phyloP scores from a whole-genome alignment of 1,284 basidiomycete genomes.

The Ganoderma sp. region DNA sequence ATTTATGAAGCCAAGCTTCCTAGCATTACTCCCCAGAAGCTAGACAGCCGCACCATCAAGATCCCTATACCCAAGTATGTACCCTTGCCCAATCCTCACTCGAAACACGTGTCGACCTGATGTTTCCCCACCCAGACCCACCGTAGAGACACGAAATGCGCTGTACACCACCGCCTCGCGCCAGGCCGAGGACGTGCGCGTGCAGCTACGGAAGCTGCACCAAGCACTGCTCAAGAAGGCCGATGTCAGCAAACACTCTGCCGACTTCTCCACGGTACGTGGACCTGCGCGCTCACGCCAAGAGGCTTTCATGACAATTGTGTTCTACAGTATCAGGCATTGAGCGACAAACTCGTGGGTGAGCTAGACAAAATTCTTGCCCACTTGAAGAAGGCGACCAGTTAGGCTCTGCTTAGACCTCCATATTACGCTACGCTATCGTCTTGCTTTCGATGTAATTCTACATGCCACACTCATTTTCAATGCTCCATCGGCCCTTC shows the following conservation, averaged over 20 bases:
- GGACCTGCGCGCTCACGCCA: constrained; percentile 4
- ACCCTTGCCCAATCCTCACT: neutral
- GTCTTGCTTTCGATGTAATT: constrained; percentile 5
- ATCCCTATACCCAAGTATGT: constrained; percentile 79
- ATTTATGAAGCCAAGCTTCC: constrained; percentile 76
- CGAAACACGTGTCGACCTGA: neutral
- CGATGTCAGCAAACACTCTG: constrained; percentile 67
- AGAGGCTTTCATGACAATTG: constrained; percentile 4
- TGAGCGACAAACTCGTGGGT: constrained; percentile 62
- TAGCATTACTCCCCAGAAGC: constrained; percentile 69
- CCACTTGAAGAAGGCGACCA: constrained; percentile 64
- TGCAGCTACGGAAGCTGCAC: constrained; percentile 73
- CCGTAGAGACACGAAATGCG: constrained; percentile 68
- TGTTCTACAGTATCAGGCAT: constrained; percentile 67
- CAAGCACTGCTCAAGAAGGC: constrained; percentile 70
- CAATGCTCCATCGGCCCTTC: neutral
- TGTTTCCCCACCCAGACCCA: constrained; percentile 56
- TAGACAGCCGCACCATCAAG: constrained; percentile 72
- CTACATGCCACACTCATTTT: neutral
- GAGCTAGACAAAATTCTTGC: constrained; percentile 71
- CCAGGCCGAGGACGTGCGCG: constrained; percentile 75
- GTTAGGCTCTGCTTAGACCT: constrained; percentile 18
- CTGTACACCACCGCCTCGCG: constrained; percentile 60
- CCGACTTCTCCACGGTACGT: constrained; percentile 46
- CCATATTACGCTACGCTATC: neutral